Base-by-base conservation (phyloP, 1,139 yeast genomes). In the Blastobotrys illinoisensis region DNA sequence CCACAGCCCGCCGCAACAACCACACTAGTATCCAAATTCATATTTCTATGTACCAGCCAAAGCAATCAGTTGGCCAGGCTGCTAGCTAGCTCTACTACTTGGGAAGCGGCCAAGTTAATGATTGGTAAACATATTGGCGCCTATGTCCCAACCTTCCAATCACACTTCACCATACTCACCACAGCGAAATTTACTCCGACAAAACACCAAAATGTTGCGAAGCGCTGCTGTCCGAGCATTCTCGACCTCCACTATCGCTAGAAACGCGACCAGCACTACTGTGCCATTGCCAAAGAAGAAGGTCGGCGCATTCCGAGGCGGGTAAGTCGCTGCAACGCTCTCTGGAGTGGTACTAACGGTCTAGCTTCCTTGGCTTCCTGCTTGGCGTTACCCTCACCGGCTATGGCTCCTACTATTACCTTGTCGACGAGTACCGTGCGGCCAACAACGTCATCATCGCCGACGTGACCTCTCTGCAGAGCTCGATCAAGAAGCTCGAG, bases 351-450 rank as follows among this genome's bases (percentile, higher is more conserved):
- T 23, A 9, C 23, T 44, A 14, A 18, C 40, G 9, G 9, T 44
- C 40, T 4, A 63, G 67, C 1, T 58, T 64, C 48, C 57, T 85
- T 54, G 96, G 96, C 1, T 88, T 88, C 70, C 77, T 88, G 57
- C 75, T 85, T 44, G 96, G 96, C 48, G 86, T 86, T 47, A 77
- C 88, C 21, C 70, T 78, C 59, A 85, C 96, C 23, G 93, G 95
- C 1, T 80, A 79, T 54, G 88, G 81, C 9, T 83, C 93, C 11
- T 88, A 88, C 74, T 85, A 82, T 70, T 88, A 87, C 71, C 76
- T 88, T 62, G 73, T 88, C 57, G 95, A 87, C 64, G 88, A 86
- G 70, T 87, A 86, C 77, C 83, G 85, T 66, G 74, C 79, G 57
- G 81, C 93, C 63, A 86, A 85, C 69, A 79, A 79, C 62, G 87